These are phyloP conservation scores for Fomitopsis pinicola DNA, from an alignment of 1,284 basidiomycete genomes.

Conservation along the genomic window DNA sequence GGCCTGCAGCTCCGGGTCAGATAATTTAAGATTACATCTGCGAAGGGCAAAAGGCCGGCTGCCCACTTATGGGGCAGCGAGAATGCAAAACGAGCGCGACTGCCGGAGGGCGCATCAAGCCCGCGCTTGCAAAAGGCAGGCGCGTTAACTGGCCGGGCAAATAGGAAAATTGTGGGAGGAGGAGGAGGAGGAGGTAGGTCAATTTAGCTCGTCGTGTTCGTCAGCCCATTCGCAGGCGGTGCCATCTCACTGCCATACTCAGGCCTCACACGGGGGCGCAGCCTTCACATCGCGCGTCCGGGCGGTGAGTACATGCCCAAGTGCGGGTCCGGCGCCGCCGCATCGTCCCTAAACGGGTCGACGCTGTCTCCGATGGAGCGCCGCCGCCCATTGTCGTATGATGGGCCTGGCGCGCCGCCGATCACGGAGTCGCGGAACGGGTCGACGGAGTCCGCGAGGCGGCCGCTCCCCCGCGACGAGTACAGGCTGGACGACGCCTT, in stretches of 20 bases:
- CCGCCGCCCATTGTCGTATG: background rate
- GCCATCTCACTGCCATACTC: background rate
- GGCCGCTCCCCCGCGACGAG: background rate
- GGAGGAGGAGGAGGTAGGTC: background rate
- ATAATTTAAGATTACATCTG: background rate
- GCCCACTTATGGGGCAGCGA: background rate
- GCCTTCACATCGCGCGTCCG: background rate
- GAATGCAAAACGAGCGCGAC: background rate
- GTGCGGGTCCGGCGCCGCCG: background rate
- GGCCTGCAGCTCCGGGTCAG: background rate
- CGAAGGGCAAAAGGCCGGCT: background rate
- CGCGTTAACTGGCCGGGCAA: background rate
- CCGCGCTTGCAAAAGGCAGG: background rate
- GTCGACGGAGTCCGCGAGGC: background rate
- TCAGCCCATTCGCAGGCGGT: background rate
- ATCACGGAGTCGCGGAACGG: background rate
- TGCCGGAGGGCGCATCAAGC: background rate
- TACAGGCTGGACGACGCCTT: constrained; percentile 5
- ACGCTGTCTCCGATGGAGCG: constrained; percentile 4
- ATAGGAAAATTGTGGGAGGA: background rate
- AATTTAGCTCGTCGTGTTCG: background rate
- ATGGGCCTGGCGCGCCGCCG: background rate
- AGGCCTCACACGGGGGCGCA: background rate
- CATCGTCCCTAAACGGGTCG: constrained; percentile 4
- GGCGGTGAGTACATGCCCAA: background rate